phyloP scores from a whole-genome alignment of 805 yeast species.

The Yarrowia sp. region DNA sequence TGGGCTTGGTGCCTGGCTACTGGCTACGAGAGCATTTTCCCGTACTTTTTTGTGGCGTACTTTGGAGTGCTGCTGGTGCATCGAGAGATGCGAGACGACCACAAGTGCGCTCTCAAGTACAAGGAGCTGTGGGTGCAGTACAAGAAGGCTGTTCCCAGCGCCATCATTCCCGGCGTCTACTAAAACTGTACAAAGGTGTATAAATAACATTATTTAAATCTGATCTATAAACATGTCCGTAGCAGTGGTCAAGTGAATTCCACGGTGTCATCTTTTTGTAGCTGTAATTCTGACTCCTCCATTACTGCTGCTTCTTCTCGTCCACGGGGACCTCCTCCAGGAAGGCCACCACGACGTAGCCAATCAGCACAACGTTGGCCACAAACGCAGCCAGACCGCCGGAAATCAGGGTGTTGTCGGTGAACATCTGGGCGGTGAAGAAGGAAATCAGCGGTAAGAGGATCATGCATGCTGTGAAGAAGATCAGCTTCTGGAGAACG shows the following conservation, averaged over 20 bases:
- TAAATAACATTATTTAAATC: conserved; percentile 13
- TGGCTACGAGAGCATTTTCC: conserved; percentile 73
- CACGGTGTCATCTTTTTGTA: background rate
- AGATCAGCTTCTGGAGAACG: conserved; percentile 51
- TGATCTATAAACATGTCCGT: too few relatives aligned
- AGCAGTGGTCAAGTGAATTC: too few relatives aligned
- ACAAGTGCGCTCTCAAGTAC: conserved; percentile 82
- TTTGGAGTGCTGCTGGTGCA: conserved; percentile 81
- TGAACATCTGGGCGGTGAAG: conserved; percentile 47
- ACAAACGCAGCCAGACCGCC: conserved; percentile 73
- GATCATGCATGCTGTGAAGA: conserved; percentile 71
- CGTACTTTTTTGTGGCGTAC: conserved; percentile 83
- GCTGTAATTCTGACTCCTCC: background rate
- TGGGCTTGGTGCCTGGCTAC: conserved; percentile 92
- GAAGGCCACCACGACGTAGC: conserved; percentile 67
- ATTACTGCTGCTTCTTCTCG: conserved; percentile 31
- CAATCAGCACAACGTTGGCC: conserved; percentile 67
- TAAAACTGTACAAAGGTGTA: conserved; percentile 38
- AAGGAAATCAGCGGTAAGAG: conserved; percentile 58
- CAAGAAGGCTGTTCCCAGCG: conserved; percentile 76
- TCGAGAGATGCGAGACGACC: conserved; percentile 88
- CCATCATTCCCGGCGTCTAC: conserved; percentile 85
- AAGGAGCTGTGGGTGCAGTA: conserved; percentile 85
- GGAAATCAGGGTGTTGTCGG: conserved; percentile 54
- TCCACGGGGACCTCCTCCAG: conserved; percentile 49